These are phyloP conservation scores for Astragalus membranaceus DNA, from an alignment of 306 rosid genomes.

Conservation along the genomic window DNA sequence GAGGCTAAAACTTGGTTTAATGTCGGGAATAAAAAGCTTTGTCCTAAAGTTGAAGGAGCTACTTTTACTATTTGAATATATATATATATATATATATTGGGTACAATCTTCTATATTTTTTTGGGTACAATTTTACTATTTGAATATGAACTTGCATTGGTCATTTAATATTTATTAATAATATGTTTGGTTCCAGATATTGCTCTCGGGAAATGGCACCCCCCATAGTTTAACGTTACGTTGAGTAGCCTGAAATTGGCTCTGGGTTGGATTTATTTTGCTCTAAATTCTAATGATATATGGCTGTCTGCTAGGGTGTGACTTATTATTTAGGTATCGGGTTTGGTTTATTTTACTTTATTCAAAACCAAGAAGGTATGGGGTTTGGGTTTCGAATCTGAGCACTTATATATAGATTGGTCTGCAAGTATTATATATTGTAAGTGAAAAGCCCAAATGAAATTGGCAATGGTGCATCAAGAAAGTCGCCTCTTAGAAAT, in stretches of 20 bases:
- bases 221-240: no score
- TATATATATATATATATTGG: no score
- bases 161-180: not conserved
- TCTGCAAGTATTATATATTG: not conserved
- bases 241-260: not conserved
- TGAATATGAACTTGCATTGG: not conserved
- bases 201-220: not conserved
- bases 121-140: not conserved
- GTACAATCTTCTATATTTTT: no score
- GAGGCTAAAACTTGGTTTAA: constrained; percentile 1
- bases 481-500: constrained; percentile 3
- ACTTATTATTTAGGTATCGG: not conserved
- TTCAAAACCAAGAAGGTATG: not conserved
- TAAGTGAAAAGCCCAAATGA: constrained; percentile 2
- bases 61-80: not conserved
- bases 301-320: not conserved
- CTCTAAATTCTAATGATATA: not conserved
- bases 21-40: not conserved
- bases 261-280: constrained; percentile 11
- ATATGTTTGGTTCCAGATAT: not conserved
- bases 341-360: not conserved
- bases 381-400: constrained; percentile 3
- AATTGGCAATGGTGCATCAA: constrained; percentile 10
- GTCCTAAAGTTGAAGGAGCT: not conserved
- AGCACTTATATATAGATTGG: constrained; percentile 2